A percentile compares a stretch with the other conserved stretches of the same genome.
Conservation (phyloP, 495 filamentous ascomycete genomes). For the Evansstolkia leycettana region DNA sequence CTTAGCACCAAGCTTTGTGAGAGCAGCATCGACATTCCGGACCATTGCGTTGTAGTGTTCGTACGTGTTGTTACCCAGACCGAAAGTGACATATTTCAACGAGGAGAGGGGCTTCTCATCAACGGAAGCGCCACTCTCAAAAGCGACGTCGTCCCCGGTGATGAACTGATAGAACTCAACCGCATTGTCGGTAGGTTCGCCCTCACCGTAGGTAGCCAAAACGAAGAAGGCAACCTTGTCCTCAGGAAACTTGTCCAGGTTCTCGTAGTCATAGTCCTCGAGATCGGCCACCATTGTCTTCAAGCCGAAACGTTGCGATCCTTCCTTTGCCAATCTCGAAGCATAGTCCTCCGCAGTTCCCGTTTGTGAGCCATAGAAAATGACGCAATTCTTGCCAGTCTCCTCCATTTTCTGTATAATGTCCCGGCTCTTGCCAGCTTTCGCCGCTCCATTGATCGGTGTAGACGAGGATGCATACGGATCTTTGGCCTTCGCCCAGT, state of each 20-base stretch:
- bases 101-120: constrained; percentile 68
- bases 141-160: constrained; percentile 63
- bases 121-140: constrained; percentile 52
- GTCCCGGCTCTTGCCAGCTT: constrained; percentile 80
- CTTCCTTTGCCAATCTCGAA: constrained; percentile 93
- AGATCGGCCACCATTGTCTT: constrained; percentile 98
- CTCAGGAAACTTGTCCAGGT: constrained; percentile 74
- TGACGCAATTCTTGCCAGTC: constrained; percentile 88
- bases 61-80: constrained; percentile 96
- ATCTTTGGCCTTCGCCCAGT: constrained; percentile 62
- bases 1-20: constrained; percentile 68
- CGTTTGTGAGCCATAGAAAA: constrained; percentile 97
- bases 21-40: constrained; percentile 67
- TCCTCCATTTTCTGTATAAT: constrained; percentile 95
- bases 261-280: constrained; percentile 96
- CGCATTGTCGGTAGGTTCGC: constrained; percentile 96
- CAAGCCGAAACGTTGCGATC: constrained; percentile 86
- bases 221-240: constrained; percentile 94
- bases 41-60: constrained; percentile 99
- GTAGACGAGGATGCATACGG: constrained; percentile 67
- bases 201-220: constrained; percentile 94
- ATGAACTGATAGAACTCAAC: constrained; percentile 99
- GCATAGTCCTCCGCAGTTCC: constrained; percentile 98
- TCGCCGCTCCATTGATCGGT: constrained; percentile 52
- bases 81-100: constrained; percentile 90